Evolutionary conservation across 352 stramenopile species (phyloP).

Genomic region (Phytophthora lateralis): DNA sequence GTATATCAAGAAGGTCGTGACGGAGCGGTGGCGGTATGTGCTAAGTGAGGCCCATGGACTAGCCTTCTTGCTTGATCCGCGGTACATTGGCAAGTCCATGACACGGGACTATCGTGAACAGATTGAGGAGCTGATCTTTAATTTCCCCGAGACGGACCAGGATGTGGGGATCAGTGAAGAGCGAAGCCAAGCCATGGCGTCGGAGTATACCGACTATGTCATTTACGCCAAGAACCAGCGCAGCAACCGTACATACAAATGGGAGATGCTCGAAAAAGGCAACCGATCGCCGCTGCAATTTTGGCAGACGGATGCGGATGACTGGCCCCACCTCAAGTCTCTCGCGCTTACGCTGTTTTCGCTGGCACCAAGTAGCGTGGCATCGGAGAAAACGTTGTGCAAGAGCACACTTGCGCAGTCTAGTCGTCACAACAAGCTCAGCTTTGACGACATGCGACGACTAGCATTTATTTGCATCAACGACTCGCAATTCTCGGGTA

Average conservation of each 20-base stretch:
- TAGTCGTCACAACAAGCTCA: constrained; percentile 74
- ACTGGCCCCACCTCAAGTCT: constrained; percentile 81
- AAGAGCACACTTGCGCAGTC: constrained; percentile 69
- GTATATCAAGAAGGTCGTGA: constrained; percentile 87
- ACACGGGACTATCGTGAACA: constrained; percentile 81
- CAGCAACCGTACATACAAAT: constrained; percentile 82
- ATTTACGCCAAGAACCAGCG: constrained; percentile 85
- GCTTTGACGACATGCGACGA: constrained; percentile 74
- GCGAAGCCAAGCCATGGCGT: constrained; percentile 67
- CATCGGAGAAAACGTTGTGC: constrained; percentile 73
- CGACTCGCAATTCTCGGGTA: constrained; percentile 71
- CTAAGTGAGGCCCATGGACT: constrained; percentile 76
- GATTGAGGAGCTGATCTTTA: constrained; percentile 87
- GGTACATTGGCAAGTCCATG: constrained; percentile 87
- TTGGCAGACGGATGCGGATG: constrained; percentile 76
- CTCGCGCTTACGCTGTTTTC: constrained; percentile 82
- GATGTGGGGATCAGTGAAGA: constrained; percentile 73
- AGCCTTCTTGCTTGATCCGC: constrained; percentile 75
- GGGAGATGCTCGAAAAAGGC: constrained; percentile 86
- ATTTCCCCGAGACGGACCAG: constrained; percentile 71
- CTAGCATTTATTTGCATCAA: constrained; percentile 87
- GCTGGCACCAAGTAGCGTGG: constrained; percentile 71
- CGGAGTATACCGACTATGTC: constrained; percentile 82
- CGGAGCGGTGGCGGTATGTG: constrained; percentile 75
- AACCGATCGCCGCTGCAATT: constrained; percentile 80